Evolutionary conservation across 202 grass and related monocot species (phyloP).

Genomic region (Elaeis oleifera): DNA sequence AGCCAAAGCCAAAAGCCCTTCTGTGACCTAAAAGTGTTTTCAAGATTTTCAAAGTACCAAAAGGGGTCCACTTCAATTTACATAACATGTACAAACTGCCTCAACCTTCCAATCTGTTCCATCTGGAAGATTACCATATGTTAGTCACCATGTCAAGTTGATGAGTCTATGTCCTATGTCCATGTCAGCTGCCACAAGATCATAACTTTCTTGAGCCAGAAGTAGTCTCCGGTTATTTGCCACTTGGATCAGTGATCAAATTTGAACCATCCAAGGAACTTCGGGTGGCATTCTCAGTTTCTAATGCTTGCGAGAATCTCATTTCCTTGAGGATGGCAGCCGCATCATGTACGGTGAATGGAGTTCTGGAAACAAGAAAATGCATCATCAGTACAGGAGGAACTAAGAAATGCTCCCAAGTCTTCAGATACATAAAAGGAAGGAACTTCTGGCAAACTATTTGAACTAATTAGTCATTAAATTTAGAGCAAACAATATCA

Average conservation of each 20-base stretch:
- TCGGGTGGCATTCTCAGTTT: not conserved
- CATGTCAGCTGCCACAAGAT: not conserved
- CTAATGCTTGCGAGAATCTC: not conserved
- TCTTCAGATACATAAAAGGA: no score
- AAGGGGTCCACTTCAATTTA: no score
- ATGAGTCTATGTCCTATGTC: no score
- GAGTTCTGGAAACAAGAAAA: slow-evolving; percentile 41
- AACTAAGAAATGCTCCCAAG: slow-evolving; percentile 6
- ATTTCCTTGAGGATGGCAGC: slow-evolving; percentile 70
- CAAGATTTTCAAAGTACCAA: no score
- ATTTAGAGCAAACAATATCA: not conserved
- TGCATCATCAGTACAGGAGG: slow-evolving; percentile 18
- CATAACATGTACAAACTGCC: no score
- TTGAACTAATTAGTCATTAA: no score
- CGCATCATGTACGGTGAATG: slow-evolving; percentile 78
- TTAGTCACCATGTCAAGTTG: no score
- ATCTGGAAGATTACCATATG: no score
- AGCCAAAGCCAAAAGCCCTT: no score
- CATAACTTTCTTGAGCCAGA: not conserved
- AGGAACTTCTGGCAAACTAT: no score
- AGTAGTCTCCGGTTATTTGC: not conserved
- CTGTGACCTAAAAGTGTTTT: no score
- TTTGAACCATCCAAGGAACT: not conserved
- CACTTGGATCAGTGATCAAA: not conserved
- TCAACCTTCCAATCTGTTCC: no score